Evolutionary conservation across 257 asterid genomes (phyloP).

Genomic region (Asclepias syriaca): DNA sequence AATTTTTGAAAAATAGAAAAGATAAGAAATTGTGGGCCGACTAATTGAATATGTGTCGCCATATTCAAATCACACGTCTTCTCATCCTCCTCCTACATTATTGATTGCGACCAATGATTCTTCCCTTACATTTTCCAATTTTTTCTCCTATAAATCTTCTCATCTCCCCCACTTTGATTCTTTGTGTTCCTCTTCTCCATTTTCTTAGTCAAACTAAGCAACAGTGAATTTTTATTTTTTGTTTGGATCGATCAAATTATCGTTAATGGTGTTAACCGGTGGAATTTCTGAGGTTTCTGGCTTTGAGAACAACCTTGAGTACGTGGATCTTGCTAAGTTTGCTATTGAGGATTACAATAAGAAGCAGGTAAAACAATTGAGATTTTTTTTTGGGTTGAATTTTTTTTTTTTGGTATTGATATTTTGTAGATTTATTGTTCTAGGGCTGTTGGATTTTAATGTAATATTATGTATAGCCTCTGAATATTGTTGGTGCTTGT

Average conservation of each 20-base stretch:
- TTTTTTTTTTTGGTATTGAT: not conserved
- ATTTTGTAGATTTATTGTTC: not conserved
- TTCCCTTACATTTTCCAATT: not conserved
- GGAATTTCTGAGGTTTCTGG: slow-evolving; percentile 42
- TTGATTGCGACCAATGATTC: not conserved
- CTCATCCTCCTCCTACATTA: not conserved
- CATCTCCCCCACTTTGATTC: not conserved
- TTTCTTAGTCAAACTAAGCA: too few species aligned
- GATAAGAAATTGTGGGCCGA: not conserved
- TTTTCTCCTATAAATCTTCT: not conserved
- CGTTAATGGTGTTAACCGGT: slow-evolving; percentile 48
- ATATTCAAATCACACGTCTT: not conserved
- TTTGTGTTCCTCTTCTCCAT: not conserved
- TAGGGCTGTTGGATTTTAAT: not conserved
- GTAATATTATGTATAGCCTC: not conserved
- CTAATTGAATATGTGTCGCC: not conserved
- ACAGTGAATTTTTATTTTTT: not conserved
- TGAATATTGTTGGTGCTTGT: not conserved
- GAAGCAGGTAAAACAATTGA: slow-evolving; percentile 43
- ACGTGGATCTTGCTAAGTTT: slow-evolving; percentile 68
- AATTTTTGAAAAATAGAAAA: too few species aligned
- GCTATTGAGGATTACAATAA: slow-evolving; percentile 67
- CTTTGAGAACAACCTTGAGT: slow-evolving; percentile 61
- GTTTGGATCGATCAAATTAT: not conserved
- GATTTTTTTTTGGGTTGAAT: not conserved